These are phyloP conservation scores for Wickerhamiella azymoides DNA, from an alignment of 805 yeast species.

Conservation along the genomic window DNA sequence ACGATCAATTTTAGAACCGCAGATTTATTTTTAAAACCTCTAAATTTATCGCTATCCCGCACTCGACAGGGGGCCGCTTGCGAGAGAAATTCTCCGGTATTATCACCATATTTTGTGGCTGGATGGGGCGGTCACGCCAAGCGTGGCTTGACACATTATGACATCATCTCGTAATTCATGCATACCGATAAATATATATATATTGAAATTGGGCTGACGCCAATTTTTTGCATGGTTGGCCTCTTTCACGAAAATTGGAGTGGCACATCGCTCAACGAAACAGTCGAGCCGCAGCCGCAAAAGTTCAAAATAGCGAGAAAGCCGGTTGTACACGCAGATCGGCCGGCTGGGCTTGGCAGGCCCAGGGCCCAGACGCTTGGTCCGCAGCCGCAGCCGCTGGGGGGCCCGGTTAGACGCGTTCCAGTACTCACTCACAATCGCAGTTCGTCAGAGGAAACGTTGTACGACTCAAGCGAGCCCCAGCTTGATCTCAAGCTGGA, in stretches of 20 bases:
- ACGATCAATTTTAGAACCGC: not conserved
- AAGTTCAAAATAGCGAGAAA: slow-evolving; percentile 4
- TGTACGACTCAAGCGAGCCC: not conserved
- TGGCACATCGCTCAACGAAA: slow-evolving; percentile 1
- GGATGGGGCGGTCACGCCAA: not conserved
- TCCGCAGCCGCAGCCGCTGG: slow-evolving; percentile 1
- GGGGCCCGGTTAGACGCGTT: not conserved
- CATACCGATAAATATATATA: not conserved
- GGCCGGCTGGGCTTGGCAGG: too few species aligned
- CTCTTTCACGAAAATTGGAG: slow-evolving; percentile 8
- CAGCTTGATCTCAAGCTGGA: not conserved
- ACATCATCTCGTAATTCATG: not conserved
- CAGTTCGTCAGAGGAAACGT: not conserved
- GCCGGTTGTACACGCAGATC: slow-evolving; percentile 2
- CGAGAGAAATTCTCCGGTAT: too few species aligned
- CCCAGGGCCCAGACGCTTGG: slow-evolving; percentile 1
- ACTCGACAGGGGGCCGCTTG: too few species aligned
- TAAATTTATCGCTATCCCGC: not conserved
- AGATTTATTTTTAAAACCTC: not conserved
- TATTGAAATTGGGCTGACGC: not conserved
- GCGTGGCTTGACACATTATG: not conserved
- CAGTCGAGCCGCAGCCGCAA: not conserved
- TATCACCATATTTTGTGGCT: too few species aligned
- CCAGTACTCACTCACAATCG: not conserved
- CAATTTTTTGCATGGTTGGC: slow-evolving; percentile 1